These are phyloP conservation scores for Poterioochromonas sp. DNA, from an alignment of 352 stramenopile genomes.

Conservation along the genomic window DNA sequence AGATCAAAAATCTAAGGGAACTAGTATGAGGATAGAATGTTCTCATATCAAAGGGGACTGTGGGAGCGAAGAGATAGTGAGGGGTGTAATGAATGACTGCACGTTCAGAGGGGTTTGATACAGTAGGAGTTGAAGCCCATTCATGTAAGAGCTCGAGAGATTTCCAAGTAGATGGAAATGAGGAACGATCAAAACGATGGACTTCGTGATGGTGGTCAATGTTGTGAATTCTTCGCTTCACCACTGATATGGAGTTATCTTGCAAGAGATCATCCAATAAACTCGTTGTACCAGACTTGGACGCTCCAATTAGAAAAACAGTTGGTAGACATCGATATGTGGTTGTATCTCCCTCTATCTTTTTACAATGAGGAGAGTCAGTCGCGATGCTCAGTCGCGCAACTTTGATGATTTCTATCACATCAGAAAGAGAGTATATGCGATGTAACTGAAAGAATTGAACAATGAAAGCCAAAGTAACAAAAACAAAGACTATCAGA, in stretches of 20 bases:
- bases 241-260: background rate
- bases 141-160: background rate
- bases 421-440: background rate
- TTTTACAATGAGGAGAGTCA: background rate
- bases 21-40: background rate
- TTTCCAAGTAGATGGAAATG: background rate
- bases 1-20: background rate
- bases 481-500: too few relatives aligned
- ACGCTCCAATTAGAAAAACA: constrained; percentile 29
- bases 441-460: too few relatives aligned
- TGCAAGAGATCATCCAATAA: background rate
- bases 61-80: constrained; percentile 28
- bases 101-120: background rate
- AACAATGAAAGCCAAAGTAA: too few relatives aligned
- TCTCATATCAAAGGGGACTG: background rate
- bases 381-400: background rate
- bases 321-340: constrained; percentile 8
- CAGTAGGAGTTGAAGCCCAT: constrained; percentile 16
- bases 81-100: constrained; percentile 26
- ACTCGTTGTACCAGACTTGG: constrained; percentile 23
- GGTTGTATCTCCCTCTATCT: background rate
- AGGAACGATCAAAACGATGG: constrained; percentile 16
- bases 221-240: background rate
- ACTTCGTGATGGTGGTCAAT: background rate
- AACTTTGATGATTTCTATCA: background rate